Base-by-base conservation (phyloP, 2,329 filamentous ascomycete genomes). In the Endoconidiophora laricicola region DNA sequence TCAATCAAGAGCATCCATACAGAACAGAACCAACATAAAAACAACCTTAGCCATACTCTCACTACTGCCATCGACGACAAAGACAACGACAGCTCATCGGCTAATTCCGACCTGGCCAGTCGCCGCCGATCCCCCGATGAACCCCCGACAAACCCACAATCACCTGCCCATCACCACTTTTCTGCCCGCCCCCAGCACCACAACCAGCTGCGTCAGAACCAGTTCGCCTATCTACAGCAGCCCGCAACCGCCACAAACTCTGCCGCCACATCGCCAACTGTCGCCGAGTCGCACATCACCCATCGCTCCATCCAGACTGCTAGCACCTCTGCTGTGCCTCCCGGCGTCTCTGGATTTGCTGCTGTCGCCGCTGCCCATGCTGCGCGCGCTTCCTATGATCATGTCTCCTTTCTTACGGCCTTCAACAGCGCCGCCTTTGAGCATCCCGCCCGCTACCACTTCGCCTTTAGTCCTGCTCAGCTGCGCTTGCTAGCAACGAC, bases 391-490 rank as follows among this genome's bases (percentile, higher is more conserved):
- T 33, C 49, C 9, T 48, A 48, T 37, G 24, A 49, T 36, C 40
- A 44, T 24, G 40, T 39, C n/a, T 23, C 24, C 6, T 45, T 51
- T 45, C 29, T 48, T 20, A 16, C 50, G 9, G 46, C 47, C 14
- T 26, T 52, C 20, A 26, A 43, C 18, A 29, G 46, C 20, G 54
- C 48, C 12, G 54, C 45, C n/a, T 48, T 52, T 42, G 41, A 49
- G 16, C n/a, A 23, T 41, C 33, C 45, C 46, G 20, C 26, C 18
- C 40, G 39, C 50, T 73, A 71, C 56, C 66, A 63, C 5, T 77
- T 77, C 53, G 73, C 71, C 10, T 77, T 76, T 52, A 67, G 69
- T 0, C 70, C 73, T 1, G 66, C 66, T 3, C 72, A 76, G 51
- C 61, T 77, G 2, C 70, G 71, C 58, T 73, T 71, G 52, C 66